These are phyloP conservation scores for Umbilicus rupestris DNA, from an alignment of 164 flowering plant species.

Conservation along the genomic window DNA sequence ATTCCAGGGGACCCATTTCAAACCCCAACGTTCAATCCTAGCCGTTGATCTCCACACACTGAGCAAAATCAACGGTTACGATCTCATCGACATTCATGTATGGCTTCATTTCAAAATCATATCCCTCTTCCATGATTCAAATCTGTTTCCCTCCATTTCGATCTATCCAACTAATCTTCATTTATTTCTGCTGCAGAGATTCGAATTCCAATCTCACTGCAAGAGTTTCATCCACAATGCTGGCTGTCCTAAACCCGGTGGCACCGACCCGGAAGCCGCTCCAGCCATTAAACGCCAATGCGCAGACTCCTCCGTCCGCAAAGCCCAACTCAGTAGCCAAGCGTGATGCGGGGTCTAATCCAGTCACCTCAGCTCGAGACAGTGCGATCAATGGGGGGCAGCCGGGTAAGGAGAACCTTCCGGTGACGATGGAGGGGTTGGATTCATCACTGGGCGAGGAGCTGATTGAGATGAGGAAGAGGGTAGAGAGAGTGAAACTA, in stretches of 20 bases:
- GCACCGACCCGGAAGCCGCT: constrained; percentile 41
- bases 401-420: constrained; percentile 33
- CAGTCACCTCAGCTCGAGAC: too few species aligned
- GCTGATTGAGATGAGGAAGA: constrained; percentile 49
- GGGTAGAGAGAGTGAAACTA: constrained; percentile 41
- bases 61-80: not conserved
- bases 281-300: constrained; percentile 30
- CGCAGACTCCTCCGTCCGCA: constrained; percentile 3
- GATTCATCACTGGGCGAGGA: constrained; percentile 74
- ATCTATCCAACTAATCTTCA: not conserved
- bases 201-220: not conserved
- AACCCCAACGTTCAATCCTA: not conserved
- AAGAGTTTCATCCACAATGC: constrained; percentile 17
- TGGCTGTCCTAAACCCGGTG: constrained; percentile 18
- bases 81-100: not conserved
- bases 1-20: not conserved
- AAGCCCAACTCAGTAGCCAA: constrained; percentile 12
- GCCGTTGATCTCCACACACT: not conserved
- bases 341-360: constrained; percentile 16
- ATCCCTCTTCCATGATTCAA: constrained; percentile 26
- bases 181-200: not conserved
- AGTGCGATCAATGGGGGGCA: constrained; percentile 5
- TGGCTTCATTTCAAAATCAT: constrained; percentile 16
- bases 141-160: not conserved
- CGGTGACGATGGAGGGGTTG: constrained; percentile 19